These are phyloP conservation scores for Neckera pumila DNA, from an alignment of 225 moss, liverwort and hornwort genomes.

Conservation along the genomic window DNA sequence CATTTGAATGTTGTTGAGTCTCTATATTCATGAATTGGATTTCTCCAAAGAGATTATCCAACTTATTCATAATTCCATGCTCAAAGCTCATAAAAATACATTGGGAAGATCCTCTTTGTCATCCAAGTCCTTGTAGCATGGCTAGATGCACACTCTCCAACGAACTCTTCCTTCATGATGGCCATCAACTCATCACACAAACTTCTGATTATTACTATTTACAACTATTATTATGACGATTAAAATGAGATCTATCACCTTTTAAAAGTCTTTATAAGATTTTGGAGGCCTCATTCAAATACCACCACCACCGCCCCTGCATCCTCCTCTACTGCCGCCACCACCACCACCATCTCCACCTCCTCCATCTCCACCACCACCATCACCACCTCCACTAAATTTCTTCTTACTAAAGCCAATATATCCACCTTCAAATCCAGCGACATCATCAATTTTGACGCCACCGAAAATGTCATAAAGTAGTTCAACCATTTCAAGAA, in stretches of 20 bases:
- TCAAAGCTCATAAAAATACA: not conserved
- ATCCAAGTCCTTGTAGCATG: not conserved
- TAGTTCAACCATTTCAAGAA: not conserved
- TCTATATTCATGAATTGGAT: not conserved
- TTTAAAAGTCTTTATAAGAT: not conserved
- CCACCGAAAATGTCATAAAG: not conserved
- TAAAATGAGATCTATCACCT: not conserved
- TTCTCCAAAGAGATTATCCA: not conserved
- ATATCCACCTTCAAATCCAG: conserved; percentile 3
- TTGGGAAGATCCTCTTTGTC: not conserved
- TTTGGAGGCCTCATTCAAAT: not conserved
- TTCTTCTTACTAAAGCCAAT: not conserved
- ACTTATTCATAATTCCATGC: accelerated
- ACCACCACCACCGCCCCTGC: not conserved
- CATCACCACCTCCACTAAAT: too few species aligned
- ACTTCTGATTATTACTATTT: not conserved
- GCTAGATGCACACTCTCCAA: not conserved
- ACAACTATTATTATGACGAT: not conserved
- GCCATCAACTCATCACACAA: accelerated
- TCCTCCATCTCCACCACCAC: accelerated
- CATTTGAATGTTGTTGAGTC: not conserved
- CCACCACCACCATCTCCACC: not conserved
- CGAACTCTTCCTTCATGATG: not conserved
- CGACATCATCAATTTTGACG: not conserved
- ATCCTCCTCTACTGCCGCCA: accelerated